Evolutionary conservation across 345 rosid species (phyloP).

Genomic region (Barbarea vulgaris): DNA sequence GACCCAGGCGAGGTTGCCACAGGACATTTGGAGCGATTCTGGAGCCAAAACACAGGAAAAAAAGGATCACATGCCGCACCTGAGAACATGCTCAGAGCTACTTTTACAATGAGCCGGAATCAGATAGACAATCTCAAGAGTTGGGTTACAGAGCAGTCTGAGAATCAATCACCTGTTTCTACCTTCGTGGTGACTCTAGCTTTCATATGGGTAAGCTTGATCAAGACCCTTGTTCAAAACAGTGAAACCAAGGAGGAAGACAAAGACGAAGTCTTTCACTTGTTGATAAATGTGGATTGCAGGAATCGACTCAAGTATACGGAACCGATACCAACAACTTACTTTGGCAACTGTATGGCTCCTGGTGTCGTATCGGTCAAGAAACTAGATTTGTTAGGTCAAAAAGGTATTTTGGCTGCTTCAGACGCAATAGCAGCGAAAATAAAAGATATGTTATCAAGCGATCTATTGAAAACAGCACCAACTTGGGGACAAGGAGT

Average conservation of each 20-base stretch:
- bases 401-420: slow-evolving; percentile 36
- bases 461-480: slow-evolving; percentile 22
- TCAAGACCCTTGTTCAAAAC: slow-evolving; percentile 27
- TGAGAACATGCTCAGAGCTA: slow-evolving; percentile 40
- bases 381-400: slow-evolving; percentile 38
- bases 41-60: slow-evolving; percentile 21
- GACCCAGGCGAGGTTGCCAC: slow-evolving; percentile 40
- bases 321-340: slow-evolving; percentile 40
- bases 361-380: slow-evolving; percentile 29
- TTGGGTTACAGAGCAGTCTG: slow-evolving; percentile 24
- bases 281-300: slow-evolving; percentile 41
- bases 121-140: slow-evolving; percentile 39
- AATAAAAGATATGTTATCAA: slow-evolving; percentile 35
- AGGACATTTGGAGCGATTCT: slow-evolving; percentile 30
- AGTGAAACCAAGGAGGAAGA: not conserved
- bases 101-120: slow-evolving; percentile 32
- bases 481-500: slow-evolving; percentile 30
- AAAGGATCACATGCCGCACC: not conserved
- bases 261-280: slow-evolving; percentile 5
- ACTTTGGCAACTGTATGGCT: slow-evolving; percentile 55
- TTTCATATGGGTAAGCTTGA: slow-evolving; percentile 43
- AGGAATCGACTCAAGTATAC: slow-evolving; percentile 34
- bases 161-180: slow-evolving; percentile 18
- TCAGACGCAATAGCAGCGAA: slow-evolving; percentile 33
- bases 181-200: slow-evolving; percentile 45